Evolutionary conservation across 805 yeast genomes (phyloP).

Genomic region (Metschnikowia amazonensis): DNA sequence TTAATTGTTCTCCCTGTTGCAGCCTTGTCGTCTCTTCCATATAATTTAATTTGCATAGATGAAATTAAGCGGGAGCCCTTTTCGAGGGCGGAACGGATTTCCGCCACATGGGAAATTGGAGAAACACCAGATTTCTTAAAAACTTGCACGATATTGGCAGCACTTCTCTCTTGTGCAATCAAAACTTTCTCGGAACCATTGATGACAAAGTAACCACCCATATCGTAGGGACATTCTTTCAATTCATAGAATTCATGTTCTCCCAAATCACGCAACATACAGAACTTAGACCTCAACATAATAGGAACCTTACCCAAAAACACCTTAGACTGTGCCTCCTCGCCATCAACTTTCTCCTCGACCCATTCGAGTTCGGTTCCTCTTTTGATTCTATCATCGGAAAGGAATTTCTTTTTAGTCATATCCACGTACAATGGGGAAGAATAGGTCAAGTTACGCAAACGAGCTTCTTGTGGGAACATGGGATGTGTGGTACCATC

Average conservation of each 20-base stretch:
- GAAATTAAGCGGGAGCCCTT: conserved; percentile 95
- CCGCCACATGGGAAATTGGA: conserved; percentile 93
- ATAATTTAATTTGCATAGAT: conserved; percentile 88
- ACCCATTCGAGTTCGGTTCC: conserved; percentile 47
- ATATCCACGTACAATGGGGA: conserved; percentile 95
- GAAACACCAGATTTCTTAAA: conserved; percentile 97
- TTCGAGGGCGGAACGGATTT: conserved; percentile 93
- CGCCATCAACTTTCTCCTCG: conserved; percentile 51
- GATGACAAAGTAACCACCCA: conserved; percentile 98
- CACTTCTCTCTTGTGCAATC: conserved; percentile 97
- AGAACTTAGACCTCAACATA: conserved; percentile 94
- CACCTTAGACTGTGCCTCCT: conserved; percentile 65
- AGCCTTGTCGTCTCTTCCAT: conserved; percentile 75
- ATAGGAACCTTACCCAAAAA: conserved; percentile 96
- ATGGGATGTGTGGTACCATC: conserved; percentile 99
- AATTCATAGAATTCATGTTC: conserved; percentile 93
- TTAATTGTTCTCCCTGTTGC: conserved; percentile 76
- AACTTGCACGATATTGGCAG: conserved; percentile 98
- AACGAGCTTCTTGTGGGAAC: conserved; percentile 97
- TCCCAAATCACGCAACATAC: conserved; percentile 83
- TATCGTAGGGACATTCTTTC: conserved; percentile 98
- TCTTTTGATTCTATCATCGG: conserved; percentile 61
- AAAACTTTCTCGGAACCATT: conserved; percentile 98
- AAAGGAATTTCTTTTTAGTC: conserved; percentile 82
- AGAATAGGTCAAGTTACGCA: conserved; percentile 92